Evolutionary conservation across 345 rosid species (phyloP).

Genomic region (Nephelium lappaceum): DNA sequence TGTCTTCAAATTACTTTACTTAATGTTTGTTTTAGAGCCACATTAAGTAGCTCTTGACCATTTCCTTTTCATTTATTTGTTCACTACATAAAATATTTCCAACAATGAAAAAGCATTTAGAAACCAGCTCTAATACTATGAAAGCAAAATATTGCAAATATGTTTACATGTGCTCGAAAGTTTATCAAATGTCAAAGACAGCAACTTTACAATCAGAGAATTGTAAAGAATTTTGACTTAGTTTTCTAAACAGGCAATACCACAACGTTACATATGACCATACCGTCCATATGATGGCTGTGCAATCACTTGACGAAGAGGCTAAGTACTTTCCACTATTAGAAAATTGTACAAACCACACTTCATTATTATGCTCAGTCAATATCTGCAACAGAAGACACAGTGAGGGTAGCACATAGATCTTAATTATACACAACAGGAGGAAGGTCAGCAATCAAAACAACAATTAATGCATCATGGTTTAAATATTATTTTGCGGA

Average conservation of each 20-base stretch:
- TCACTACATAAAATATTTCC: background rate
- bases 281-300: constrained; percentile 96
- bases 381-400: constrained; percentile 59
- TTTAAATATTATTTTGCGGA: background rate
- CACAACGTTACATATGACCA: background rate
- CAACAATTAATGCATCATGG: constrained; percentile 1
- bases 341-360: constrained; percentile 93
- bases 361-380: constrained; percentile 82
- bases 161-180: background rate
- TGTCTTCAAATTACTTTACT: background rate
- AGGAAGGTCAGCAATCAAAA: constrained; percentile 5
- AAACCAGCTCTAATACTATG: background rate
- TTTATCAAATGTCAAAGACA: background rate
- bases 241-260: background rate
- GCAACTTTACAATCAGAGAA: background rate
- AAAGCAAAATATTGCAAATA: background rate
- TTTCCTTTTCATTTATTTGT: constrained; percentile 1
- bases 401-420: background rate
- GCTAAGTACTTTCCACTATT: constrained; percentile 79
- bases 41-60: background rate
- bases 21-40: background rate
- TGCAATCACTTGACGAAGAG: constrained; percentile 89
- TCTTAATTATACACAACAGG: constrained; percentile 7
- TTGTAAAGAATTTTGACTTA: background rate
- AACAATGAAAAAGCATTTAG: constrained; percentile 1